Percentiles rank a stretch among this genome's conserved stretches.
Evolutionary conservation across 2,329 filamentous ascomycete species (phyloP).

Genomic region (Fusarium austroafricanum): DNA sequence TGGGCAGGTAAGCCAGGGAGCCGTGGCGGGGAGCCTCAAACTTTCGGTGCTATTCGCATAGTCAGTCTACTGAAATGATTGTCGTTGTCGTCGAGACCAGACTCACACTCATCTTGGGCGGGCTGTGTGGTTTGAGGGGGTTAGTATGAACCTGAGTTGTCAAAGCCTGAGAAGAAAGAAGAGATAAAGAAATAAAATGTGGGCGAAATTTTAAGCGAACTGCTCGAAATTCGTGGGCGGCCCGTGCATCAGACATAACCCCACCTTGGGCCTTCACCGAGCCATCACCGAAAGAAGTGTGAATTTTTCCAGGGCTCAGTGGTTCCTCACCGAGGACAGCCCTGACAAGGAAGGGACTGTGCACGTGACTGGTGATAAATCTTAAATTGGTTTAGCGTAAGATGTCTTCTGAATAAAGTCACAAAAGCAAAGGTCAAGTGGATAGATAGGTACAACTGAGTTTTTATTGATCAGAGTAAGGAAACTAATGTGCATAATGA

Average conservation of each 20-base stretch:
- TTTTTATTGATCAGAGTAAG: constrained; percentile 37
- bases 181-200: constrained; percentile 51
- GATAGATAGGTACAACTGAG: constrained; percentile 2
- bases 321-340: constrained; percentile 16
- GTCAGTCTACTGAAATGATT: constrained; percentile 47
- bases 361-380: constrained; percentile 12
- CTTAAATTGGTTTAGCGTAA: not conserved
- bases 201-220: constrained; percentile 56
- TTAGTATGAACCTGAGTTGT: constrained; percentile 53
- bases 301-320: not conserved
- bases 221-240: constrained; percentile 43
- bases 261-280: constrained; percentile 21
- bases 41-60: constrained; percentile 62
- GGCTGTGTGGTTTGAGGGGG: constrained; percentile 52
- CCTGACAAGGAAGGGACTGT: not conserved
- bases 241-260: constrained; percentile 33
- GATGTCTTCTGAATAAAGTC: not conserved
- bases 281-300: constrained; percentile 9
- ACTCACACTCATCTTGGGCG: constrained; percentile 58
- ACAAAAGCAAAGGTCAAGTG: not conserved
- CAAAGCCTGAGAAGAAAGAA: constrained; percentile 51
- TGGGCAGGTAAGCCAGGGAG: constrained; percentile 86
- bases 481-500: constrained; percentile 40
- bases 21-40: constrained; percentile 93
- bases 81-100: constrained; percentile 19